Percentiles rank a stretch among this genome's conserved stretches.
phyloP scores from a whole-genome alignment of 2,329 filamentous ascomycete genomes.

The Lithohypha guttulata region DNA sequence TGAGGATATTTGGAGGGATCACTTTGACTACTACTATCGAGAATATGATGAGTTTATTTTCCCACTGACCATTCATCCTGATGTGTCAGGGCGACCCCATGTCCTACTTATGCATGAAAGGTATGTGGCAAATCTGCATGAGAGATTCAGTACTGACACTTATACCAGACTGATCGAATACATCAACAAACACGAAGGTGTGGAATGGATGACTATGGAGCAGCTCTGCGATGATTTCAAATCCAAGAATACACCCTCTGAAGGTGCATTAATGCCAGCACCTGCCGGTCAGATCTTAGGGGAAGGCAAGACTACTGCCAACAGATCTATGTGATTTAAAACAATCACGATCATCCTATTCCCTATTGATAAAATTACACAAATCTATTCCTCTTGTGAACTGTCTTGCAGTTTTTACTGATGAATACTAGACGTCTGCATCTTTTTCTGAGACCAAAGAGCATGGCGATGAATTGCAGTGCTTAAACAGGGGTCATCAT shows the following conservation, averaged over 20 bases:
- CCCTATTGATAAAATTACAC: no score
- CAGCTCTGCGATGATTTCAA: constrained; percentile 66
- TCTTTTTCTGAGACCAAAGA: no score
- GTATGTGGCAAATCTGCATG: background rate
- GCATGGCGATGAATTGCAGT: no score
- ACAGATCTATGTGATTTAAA: no score
- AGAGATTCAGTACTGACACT: background rate
- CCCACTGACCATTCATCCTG: constrained; percentile 66
- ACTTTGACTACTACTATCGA: constrained; percentile 59
- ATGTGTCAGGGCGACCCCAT: constrained; percentile 61
- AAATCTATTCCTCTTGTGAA: no score
- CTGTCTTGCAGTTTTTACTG: no score
- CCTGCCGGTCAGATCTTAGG: constrained; percentile 11
- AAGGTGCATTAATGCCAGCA: constrained; percentile 52
- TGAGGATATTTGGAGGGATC: constrained; percentile 46
- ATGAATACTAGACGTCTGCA: no score
- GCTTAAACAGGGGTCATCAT: no score
- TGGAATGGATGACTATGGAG: constrained; percentile 46
- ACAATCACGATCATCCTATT: no score
- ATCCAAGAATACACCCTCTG: constrained; percentile 46
- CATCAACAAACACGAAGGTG: constrained; percentile 50
- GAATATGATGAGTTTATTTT: constrained; percentile 70
- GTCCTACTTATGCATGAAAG: constrained; percentile 66
- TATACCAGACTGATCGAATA: constrained; percentile 54
- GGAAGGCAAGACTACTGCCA: no score